A percentile compares a stretch with the other conserved stretches of the same genome.
Conservation (phyloP, 2,329 filamentous ascomycete species). For the Hymenoscyphus infarciens region DNA sequence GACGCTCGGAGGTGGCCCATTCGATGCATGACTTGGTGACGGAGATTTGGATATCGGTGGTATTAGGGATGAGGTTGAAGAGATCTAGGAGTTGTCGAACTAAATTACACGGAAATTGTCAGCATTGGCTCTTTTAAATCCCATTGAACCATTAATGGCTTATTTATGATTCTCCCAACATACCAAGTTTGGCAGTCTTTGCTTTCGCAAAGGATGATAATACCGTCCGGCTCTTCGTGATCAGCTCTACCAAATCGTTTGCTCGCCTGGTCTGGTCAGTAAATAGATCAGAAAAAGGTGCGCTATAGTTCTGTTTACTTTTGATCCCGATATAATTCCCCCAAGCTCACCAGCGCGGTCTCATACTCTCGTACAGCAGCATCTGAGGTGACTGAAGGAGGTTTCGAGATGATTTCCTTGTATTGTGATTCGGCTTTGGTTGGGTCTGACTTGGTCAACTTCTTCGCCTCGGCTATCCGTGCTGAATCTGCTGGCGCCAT, state of each 20-base stretch:
- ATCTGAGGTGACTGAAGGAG: slow-evolving; percentile 78
- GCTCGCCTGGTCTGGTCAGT: slow-evolving; percentile 56
- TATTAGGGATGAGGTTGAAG: slow-evolving; percentile 90
- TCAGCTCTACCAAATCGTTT: slow-evolving; percentile 81
- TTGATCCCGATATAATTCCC: slow-evolving; percentile 88
- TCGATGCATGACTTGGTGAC: slow-evolving; percentile 99
- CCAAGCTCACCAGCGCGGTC: slow-evolving; percentile 78
- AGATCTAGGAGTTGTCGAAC: slow-evolving; percentile 96
- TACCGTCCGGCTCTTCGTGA: slow-evolving; percentile 84
- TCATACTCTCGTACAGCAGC: slow-evolving; percentile 89
- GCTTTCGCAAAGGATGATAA: slow-evolving; percentile 97
- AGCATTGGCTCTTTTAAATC: background rate
- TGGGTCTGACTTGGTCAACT: slow-evolving; percentile 75
- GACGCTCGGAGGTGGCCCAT: slow-evolving; percentile 92
- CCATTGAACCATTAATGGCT: background rate
- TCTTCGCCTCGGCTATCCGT: slow-evolving; percentile 84
- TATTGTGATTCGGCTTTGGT: slow-evolving; percentile 82
- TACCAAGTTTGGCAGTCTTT: slow-evolving; percentile 97
- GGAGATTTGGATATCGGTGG: slow-evolving; percentile 86
- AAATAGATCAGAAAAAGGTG: slow-evolving; percentile 11
- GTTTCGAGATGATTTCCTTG: slow-evolving; percentile 83
- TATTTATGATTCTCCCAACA: slow-evolving; percentile 32
- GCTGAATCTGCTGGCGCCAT: slow-evolving; percentile 59
- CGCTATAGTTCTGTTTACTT: slow-evolving; percentile 50
- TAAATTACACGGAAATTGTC: slow-evolving; percentile 38